phyloP scores from a whole-genome alignment of 306 rosid species.

The Chamaecrista fasciculata region DNA sequence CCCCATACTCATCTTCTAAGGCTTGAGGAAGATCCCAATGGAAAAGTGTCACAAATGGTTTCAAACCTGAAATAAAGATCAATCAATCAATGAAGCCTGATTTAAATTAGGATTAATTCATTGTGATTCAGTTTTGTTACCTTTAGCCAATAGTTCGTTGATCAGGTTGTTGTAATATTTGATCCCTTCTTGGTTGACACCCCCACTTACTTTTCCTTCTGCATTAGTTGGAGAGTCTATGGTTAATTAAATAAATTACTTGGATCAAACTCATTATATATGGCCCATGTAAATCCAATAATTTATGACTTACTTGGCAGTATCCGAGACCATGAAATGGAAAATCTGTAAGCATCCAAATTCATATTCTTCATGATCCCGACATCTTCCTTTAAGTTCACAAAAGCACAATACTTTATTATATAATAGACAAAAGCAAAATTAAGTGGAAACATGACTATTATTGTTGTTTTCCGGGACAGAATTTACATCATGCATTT shows the following conservation, averaged over 20 bases:
- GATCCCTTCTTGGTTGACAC: constrained; percentile 48
- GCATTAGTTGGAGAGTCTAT: too few relatives aligned
- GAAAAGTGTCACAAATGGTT: constrained; percentile 40
- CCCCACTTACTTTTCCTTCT: constrained; percentile 47
- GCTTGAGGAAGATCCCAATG: constrained; percentile 47
- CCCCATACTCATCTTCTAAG: constrained; percentile 33
- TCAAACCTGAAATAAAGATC: constrained; percentile 20
- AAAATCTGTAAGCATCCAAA: constrained; percentile 53
- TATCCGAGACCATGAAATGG: constrained; percentile 55
- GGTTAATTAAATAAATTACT: too few relatives aligned
- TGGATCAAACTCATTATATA: too few relatives aligned
- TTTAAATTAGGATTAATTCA: too few relatives aligned
- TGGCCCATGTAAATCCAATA: too few relatives aligned
- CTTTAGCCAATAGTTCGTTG: constrained; percentile 33
- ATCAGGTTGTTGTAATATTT: constrained; percentile 41
- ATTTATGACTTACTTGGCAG: constrained; percentile 48
- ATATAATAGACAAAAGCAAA: not conserved
- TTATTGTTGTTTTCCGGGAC: too few relatives aligned
- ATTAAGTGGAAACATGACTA: too few relatives aligned
- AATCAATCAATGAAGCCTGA: too few relatives aligned
- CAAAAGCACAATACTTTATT: too few relatives aligned
- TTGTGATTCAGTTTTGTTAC: too few relatives aligned
- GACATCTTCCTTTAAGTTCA: constrained; percentile 46
- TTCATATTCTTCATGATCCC: constrained; percentile 36
- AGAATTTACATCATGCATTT: too few relatives aligned